A percentile compares a stretch with the other conserved stretches of the same genome.
These are phyloP conservation scores for Pilaira anomala DNA, from an alignment of 192 early-diverging fungal species.

Conservation along the genomic window DNA sequence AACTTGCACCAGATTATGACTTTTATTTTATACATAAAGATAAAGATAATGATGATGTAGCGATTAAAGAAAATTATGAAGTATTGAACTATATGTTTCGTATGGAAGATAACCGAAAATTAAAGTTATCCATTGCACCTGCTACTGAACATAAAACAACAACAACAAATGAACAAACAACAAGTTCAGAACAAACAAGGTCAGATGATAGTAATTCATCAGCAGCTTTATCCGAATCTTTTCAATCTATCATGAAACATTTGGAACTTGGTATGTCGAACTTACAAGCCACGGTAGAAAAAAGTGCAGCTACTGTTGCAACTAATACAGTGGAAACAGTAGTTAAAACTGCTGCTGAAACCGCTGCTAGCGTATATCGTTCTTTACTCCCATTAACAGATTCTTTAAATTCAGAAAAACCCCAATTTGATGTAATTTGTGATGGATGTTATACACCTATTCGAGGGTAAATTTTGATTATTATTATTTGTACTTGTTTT, in stretches of 20 bases:
- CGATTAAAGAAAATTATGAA: too few species aligned
- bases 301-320: neutral
- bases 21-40: too few species aligned
- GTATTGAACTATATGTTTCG: too few species aligned
- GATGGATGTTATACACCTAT: conserved; percentile 6
- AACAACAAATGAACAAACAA: too few species aligned
- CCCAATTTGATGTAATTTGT: neutral
- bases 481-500: neutral
- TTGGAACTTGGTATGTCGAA: neutral
- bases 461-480: neutral
- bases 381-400: neutral
- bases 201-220: neutral
- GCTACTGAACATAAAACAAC: too few species aligned
- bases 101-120: too few species aligned
- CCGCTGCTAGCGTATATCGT: neutral
- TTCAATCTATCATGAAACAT: conserved; percentile 9
- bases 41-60: too few species aligned
- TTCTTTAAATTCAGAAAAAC: neutral
- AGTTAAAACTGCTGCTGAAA: neutral
- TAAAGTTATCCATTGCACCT: too few species aligned
- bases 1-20: too few species aligned
- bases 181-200: too few species aligned
- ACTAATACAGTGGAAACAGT: conserved; percentile 3
- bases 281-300: neutral
- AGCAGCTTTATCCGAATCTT: neutral